A percentile compares a stretch with the other conserved stretches of the same genome.
Conservation (phyloP, 257 asterid species). For the Solanum phureja region DNA sequence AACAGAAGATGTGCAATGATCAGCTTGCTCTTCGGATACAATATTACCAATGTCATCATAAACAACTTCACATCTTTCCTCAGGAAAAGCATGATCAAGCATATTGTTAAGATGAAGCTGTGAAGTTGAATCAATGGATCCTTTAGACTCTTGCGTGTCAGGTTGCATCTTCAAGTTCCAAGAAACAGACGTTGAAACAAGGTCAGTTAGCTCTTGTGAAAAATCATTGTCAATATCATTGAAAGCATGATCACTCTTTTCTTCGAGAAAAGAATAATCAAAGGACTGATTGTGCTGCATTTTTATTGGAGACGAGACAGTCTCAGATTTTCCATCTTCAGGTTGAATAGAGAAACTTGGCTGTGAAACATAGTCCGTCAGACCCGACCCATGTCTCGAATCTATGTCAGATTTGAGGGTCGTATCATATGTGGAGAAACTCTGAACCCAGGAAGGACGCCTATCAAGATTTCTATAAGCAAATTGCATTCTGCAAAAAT, state of each 20-base stretch:
- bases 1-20: constrained; percentile 37
- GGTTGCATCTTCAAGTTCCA: constrained; percentile 39
- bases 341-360: constrained; percentile 45
- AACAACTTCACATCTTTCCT: constrained; percentile 29
- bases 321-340: constrained; percentile 46
- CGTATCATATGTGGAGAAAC: constrained; percentile 38
- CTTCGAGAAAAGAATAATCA: constrained; percentile 31
- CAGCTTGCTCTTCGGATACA: constrained; percentile 40
- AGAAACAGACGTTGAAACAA: constrained; percentile 40
- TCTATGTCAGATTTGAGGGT: constrained; percentile 42
- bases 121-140: constrained; percentile 38
- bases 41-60: constrained; percentile 29
- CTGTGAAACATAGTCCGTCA: constrained; percentile 33
- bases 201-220: constrained; percentile 41
- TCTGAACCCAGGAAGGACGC: constrained; percentile 43
- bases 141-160: constrained; percentile 39
- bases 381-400: constrained; percentile 40
- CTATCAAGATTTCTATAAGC: constrained; percentile 31
- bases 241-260: neutral
- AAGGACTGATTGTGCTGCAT: constrained; percentile 30
- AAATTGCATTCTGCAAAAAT: constrained; percentile 41
- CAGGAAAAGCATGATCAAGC: constrained; percentile 35
- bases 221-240: constrained; percentile 27
- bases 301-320: constrained; percentile 34
- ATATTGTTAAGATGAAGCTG: constrained; percentile 35